These are phyloP conservation scores for Parasarocladium wereldwijsianum DNA, from an alignment of 2,329 filamentous ascomycete species.

Conservation along the genomic window DNA sequence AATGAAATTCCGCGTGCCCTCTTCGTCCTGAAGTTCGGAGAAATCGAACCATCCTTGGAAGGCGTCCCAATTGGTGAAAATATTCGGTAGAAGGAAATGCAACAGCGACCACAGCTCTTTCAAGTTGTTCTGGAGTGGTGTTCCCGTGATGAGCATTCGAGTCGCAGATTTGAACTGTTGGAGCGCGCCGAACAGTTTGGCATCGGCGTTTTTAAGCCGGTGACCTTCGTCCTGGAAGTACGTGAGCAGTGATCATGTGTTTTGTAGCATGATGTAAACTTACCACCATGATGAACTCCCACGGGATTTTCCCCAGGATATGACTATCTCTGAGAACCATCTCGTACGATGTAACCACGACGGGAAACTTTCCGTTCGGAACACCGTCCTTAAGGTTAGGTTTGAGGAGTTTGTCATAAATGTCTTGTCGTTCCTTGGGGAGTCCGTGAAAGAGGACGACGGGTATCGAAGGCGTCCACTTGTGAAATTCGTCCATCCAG, in stretches of 20 bases:
- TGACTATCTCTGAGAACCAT: slow-evolving; percentile 87
- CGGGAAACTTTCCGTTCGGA: slow-evolving; percentile 57
- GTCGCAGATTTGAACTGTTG: slow-evolving; percentile 84
- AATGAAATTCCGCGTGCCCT: slow-evolving; percentile 63
- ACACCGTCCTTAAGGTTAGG: slow-evolving; percentile 47
- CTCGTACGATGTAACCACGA: slow-evolving; percentile 91
- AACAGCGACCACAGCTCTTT: slow-evolving; percentile 89
- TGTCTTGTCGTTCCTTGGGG: slow-evolving; percentile 58
- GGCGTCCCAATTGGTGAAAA: slow-evolving; percentile 84
- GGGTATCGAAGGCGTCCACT: slow-evolving; percentile 80
- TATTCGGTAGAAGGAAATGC: slow-evolving; percentile 82
- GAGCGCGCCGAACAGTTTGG: slow-evolving; percentile 76
- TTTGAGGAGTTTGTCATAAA: slow-evolving; percentile 61
- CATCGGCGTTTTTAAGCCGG: slow-evolving; percentile 92
- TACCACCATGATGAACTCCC: slow-evolving; percentile 95
- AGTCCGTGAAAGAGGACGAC: slow-evolving; percentile 84
- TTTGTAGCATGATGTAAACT: slow-evolving; percentile 12
- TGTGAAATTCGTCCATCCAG: slow-evolving; percentile 87
- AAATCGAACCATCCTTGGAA: slow-evolving; percentile 98
- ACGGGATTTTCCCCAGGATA: slow-evolving; percentile 68
- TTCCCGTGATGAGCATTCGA: slow-evolving; percentile 83
- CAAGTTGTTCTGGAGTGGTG: slow-evolving; percentile 88
- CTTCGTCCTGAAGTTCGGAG: slow-evolving; percentile 73
- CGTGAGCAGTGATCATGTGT: no score
- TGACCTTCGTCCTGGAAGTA: slow-evolving; percentile 70